Conservation (phyloP, 257 asterid genomes). For the Orobanche coerulescens region DNA sequence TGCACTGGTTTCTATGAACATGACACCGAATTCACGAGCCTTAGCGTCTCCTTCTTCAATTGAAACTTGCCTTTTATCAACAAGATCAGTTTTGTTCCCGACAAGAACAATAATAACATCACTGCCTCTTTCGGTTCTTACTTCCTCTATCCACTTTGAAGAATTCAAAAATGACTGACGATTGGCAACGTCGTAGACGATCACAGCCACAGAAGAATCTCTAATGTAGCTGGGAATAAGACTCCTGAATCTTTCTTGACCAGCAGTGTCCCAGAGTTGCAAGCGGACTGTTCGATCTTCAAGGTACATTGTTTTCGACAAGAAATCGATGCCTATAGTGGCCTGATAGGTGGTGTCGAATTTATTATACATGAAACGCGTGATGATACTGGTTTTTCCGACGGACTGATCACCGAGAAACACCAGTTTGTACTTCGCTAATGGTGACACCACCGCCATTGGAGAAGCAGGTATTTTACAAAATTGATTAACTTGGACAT, state of each 20-base stretch:
- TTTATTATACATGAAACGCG: constrained; percentile 43
- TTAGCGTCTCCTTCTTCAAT: constrained; percentile 81
- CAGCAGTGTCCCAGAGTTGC: constrained; percentile 35
- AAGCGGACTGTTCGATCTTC: constrained; percentile 62
- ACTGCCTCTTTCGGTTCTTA: constrained; percentile 65
- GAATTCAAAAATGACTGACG: background rate
- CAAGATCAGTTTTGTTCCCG: constrained; percentile 82
- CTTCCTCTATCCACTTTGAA: constrained; percentile 45
- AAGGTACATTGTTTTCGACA: constrained; percentile 60
- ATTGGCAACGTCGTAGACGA: background rate
- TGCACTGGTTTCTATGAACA: constrained; percentile 90
- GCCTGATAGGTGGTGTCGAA: constrained; percentile 45
- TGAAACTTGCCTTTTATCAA: constrained; percentile 84
- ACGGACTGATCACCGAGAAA: constrained; percentile 44
- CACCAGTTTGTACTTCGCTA: constrained; percentile 40
- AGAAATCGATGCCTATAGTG: constrained; percentile 53
- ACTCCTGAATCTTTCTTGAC: constrained; percentile 1
- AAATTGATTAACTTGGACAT: no score
- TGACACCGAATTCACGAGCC: constrained; percentile 66
- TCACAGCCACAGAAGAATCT: background rate
- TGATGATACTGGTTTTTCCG: constrained; percentile 41
- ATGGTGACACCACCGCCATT: constrained; percentile 67
- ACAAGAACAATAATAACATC: constrained; percentile 77
- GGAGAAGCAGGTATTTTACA: no score
- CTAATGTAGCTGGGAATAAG: background rate